Conservation (phyloP, 148 eudicot species). For the Rhododendron vialii region DNA sequence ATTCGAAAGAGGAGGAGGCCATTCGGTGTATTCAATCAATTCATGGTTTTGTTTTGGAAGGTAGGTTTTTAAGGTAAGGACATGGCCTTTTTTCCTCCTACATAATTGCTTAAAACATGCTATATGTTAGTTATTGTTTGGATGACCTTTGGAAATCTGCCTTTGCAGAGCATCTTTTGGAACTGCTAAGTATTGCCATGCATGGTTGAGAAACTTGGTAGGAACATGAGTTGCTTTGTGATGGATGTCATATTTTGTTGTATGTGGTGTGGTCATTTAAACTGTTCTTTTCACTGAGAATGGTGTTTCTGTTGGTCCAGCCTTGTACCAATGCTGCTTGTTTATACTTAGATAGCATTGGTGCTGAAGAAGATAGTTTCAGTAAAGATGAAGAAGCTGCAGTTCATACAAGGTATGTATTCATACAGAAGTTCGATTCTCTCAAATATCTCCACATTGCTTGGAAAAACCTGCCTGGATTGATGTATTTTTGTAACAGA, state of each 20-base stretch:
- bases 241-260: not conserved
- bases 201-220: slow-evolving; percentile 62
- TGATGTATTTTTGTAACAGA: not conserved
- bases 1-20: slow-evolving; percentile 61
- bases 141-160: slow-evolving; percentile 9
- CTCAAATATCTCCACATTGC: not conserved
- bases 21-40: slow-evolving; percentile 55
- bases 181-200: slow-evolving; percentile 62
- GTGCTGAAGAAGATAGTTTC: slow-evolving; percentile 64
- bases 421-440: not conserved
- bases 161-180: slow-evolving; percentile 61
- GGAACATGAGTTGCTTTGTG: slow-evolving; percentile 7
- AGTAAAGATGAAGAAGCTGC: slow-evolving; percentile 67
- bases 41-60: slow-evolving; percentile 53
- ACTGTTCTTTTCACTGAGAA: slow-evolving; percentile 1
- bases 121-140: not conserved
- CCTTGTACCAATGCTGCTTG: slow-evolving; percentile 54
- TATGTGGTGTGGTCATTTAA: not conserved
- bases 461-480: slow-evolving; percentile 5
- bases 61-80: slow-evolving; percentile 47
- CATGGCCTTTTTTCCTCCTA: slow-evolving; percentile 1
- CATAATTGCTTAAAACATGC: not conserved
- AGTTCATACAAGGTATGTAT: slow-evolving; percentile 47
- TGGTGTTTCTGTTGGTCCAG: slow-evolving; percentile 25
- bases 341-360: slow-evolving; percentile 49